These are phyloP conservation scores for Tolypocladium paradoxum DNA, from an alignment of 2,329 filamentous ascomycete species.

Conservation along the genomic window DNA sequence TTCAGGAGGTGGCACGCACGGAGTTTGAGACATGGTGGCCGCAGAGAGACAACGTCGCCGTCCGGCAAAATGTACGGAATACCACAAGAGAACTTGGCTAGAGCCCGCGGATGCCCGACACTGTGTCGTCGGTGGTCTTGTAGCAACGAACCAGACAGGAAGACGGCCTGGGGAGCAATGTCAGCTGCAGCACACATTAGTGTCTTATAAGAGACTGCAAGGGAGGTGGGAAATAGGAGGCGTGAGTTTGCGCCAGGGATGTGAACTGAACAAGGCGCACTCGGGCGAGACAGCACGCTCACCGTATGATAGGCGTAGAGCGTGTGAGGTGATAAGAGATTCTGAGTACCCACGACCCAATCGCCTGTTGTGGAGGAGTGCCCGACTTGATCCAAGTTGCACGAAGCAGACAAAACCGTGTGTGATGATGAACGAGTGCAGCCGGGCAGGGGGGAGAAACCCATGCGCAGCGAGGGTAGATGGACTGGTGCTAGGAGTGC, in stretches of 20 bases:
- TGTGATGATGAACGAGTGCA: background rate
- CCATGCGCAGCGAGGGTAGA: background rate
- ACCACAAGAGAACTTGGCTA: background rate
- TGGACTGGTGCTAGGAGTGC: background rate
- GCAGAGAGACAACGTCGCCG: background rate
- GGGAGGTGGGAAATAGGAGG: background rate
- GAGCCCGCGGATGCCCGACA: background rate
- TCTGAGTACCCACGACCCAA: background rate
- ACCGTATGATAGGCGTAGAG: background rate
- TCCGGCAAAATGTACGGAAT: background rate
- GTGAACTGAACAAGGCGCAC: background rate
- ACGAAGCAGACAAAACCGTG: background rate
- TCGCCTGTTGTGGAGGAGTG: background rate
- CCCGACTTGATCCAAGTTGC: background rate
- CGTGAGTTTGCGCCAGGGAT: background rate
- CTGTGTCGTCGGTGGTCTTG: background rate
- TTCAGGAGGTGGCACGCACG: background rate
- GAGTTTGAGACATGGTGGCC: slow-evolving; percentile 1
- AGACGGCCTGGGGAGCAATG: background rate
- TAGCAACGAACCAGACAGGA: background rate
- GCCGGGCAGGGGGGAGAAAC: background rate
- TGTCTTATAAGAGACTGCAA: background rate
- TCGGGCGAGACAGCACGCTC: background rate
- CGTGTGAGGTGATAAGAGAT: background rate
- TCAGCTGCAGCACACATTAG: background rate